phyloP scores from a whole-genome alignment of 169 alveolate species.

The Eimeria maxima region DNA sequence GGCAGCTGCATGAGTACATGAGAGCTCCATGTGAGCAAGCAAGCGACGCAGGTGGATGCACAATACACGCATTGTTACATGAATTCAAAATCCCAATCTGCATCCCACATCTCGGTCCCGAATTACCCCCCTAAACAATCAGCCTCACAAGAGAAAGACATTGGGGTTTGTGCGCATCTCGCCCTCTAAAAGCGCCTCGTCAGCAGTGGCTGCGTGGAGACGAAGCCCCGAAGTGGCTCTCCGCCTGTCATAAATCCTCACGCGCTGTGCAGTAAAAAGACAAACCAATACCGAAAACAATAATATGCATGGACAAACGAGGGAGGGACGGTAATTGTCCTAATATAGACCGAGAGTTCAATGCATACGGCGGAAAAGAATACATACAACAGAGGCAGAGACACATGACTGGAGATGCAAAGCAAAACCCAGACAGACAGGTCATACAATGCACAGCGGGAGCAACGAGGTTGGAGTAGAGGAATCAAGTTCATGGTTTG shows the following conservation, averaged over 20 bases:
- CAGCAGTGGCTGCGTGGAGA: constrained; percentile 28
- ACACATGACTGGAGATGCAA: neutral
- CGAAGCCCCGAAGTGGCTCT: constrained; percentile 44
- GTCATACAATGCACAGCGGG: neutral
- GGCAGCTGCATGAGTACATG: neutral
- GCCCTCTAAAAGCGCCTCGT: constrained; percentile 10
- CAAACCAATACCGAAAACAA: too few relatives aligned
- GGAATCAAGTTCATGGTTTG: neutral
- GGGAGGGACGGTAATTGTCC: neutral
- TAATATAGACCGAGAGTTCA: neutral
- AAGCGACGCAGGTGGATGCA: neutral
- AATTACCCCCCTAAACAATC: neutral
- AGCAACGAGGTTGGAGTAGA: neutral
- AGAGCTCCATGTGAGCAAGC: neutral
- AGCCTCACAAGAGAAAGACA: constrained; percentile 22
- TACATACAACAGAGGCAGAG: neutral
- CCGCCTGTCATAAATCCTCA: constrained; percentile 33
- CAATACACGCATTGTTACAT: neutral
- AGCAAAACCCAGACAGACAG: neutral
- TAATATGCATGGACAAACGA: neutral
- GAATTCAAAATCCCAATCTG: neutral
- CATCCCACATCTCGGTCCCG: neutral
- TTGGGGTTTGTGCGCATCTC: neutral
- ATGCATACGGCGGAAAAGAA: neutral
- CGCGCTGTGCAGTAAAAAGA: constrained; percentile 21